phyloP scores from a whole-genome alignment of 192 early-diverging fungal species.

The Gonapodya prolifera region DNA sequence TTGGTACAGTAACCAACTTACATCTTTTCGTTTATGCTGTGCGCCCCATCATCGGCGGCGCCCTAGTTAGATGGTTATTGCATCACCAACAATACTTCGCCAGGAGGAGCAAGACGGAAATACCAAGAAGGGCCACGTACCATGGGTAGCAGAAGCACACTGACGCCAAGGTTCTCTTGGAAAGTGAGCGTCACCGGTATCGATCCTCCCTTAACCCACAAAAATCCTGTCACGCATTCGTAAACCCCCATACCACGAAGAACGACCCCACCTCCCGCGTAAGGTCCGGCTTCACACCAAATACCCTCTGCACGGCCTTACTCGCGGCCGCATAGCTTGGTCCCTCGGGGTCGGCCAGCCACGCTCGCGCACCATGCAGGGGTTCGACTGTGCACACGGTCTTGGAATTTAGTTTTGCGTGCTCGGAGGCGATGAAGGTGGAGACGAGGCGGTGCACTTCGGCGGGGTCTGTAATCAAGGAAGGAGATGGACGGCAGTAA shows the following conservation, averaged over 20 bases:
- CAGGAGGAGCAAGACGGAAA: slow-evolving; percentile 32
- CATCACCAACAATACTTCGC: not conserved
- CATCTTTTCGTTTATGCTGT: slow-evolving; percentile 96
- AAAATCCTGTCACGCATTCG: too few relatives aligned
- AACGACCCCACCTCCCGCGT: slow-evolving; percentile 60
- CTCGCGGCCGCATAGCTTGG: slow-evolving; percentile 87
- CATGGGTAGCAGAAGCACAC: slow-evolving; percentile 90
- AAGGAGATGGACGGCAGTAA: not conserved
- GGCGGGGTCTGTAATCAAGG: slow-evolving; percentile 37
- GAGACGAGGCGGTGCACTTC: slow-evolving; percentile 61
- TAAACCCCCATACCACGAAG: too few relatives aligned
- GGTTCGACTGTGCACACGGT: slow-evolving; percentile 65
- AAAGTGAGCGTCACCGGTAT: slow-evolving; percentile 97
- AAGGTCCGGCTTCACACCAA: slow-evolving; percentile 80
- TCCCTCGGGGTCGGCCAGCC: slow-evolving; percentile 83
- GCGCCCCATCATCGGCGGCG: slow-evolving; percentile 55
- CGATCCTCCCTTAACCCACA: slow-evolving; percentile 66
- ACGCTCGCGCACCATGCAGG: slow-evolving; percentile 74
- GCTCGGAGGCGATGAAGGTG: slow-evolving; percentile 66
- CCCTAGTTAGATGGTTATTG: not conserved
- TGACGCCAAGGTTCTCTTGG: slow-evolving; percentile 85
- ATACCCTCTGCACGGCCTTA: slow-evolving; percentile 85
- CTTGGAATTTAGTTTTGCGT: slow-evolving; percentile 79
- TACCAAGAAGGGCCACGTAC: slow-evolving; percentile 61
- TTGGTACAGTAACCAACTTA: slow-evolving; percentile 26